Conservation (phyloP, 75 land plant species). For the Cupressus sempervirens region DNA sequence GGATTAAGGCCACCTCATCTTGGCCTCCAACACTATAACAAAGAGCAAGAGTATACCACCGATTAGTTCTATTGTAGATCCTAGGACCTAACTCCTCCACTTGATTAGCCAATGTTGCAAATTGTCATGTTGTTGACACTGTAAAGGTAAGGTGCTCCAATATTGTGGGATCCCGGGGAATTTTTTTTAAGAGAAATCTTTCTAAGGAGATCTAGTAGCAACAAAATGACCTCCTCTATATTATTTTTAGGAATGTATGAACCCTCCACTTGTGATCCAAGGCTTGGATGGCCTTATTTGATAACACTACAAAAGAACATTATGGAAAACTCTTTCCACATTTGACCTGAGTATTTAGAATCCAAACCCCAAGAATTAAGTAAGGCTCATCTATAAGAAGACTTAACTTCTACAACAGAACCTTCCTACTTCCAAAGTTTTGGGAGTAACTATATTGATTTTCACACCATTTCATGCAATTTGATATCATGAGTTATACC, state of each 20-base stretch:
- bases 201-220: slow-evolving; percentile 60
- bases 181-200: slow-evolving; percentile 28
- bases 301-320: slow-evolving; percentile 77
- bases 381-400: slow-evolving; percentile 75
- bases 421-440: slow-evolving; percentile 65
- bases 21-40: slow-evolving; percentile 77
- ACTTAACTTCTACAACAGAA: slow-evolving; percentile 46
- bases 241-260: slow-evolving; percentile 78
- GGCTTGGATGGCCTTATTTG: slow-evolving; percentile 72
- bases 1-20: slow-evolving; percentile 46
- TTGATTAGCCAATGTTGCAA: slow-evolving; percentile 53
- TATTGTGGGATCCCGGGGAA: slow-evolving; percentile 72
- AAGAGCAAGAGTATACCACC: slow-evolving; percentile 65
- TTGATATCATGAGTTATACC: slow-evolving; percentile 48
- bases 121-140: slow-evolving; percentile 55
- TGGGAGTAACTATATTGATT: slow-evolving; percentile 79
- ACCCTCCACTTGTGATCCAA: slow-evolving; percentile 62
- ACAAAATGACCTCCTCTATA: slow-evolving; percentile 77
- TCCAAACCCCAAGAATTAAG: slow-evolving; percentile 69
- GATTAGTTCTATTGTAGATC: slow-evolving; percentile 42
- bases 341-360: slow-evolving; percentile 30
- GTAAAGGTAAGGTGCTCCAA: slow-evolving; percentile 81
- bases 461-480: slow-evolving; percentile 67
- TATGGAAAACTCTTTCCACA: slow-evolving; percentile 77
- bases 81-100: slow-evolving; percentile 76